Evolutionary conservation across 352 stramenopile species (phyloP).

Genomic region (Pythium angustatum): DNA sequence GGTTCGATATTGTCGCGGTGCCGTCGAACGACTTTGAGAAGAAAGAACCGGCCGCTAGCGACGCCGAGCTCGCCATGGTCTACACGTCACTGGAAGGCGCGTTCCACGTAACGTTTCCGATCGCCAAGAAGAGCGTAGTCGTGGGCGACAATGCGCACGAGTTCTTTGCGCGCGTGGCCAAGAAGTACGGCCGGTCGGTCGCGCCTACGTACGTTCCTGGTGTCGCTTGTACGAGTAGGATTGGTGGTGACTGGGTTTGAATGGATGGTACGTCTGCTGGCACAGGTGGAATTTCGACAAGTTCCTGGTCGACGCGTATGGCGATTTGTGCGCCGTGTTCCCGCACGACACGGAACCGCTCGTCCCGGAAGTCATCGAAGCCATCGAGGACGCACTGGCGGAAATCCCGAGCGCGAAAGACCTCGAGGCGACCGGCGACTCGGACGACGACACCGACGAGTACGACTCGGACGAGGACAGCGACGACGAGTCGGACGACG

Average conservation of each 20-base stretch:
- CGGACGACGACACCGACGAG: constrained; percentile 11
- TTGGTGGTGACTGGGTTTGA: too few species aligned
- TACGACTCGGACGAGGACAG: constrained; percentile 4
- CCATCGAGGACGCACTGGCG: constrained; percentile 63
- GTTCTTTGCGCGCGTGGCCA: constrained; percentile 66
- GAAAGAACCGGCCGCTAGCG: constrained; percentile 45
- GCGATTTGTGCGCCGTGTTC: constrained; percentile 68
- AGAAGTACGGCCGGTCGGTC: constrained; percentile 65
- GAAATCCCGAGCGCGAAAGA: constrained; percentile 35
- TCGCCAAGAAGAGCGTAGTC: constrained; percentile 54
- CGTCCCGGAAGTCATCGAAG: constrained; percentile 52
- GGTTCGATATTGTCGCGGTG: constrained; percentile 60
- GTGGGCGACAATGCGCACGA: constrained; percentile 48
- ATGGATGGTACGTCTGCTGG: too few species aligned
- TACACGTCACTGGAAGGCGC: constrained; percentile 34
- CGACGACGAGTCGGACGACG: neutral
- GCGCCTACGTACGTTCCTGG: constrained; percentile 62
- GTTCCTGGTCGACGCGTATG: constrained; percentile 65
- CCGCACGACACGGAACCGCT: constrained; percentile 74
- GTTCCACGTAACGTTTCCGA: constrained; percentile 53
- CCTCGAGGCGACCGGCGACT: constrained; percentile 11
- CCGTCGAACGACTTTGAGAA: constrained; percentile 71
- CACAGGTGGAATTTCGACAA: constrained; percentile 88
- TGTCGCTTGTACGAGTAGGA: too few species aligned
- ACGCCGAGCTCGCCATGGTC: constrained; percentile 40